These are phyloP conservation scores for Calophaca sinica DNA, from an alignment of 306 rosid species.

Conservation along the genomic window DNA sequence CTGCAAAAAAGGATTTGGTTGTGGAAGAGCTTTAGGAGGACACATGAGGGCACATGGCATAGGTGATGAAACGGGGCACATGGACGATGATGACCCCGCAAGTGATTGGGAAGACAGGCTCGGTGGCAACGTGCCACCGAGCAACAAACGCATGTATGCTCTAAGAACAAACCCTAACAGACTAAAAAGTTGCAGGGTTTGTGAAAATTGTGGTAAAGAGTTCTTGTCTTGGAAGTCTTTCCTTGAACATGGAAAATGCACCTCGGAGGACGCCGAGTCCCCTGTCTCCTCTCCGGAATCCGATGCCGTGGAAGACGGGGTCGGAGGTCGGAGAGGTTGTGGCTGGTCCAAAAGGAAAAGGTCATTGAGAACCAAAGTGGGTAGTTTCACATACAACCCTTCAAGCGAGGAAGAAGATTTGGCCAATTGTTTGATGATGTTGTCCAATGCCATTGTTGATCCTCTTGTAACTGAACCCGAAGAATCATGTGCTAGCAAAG, in stretches of 20 bases:
- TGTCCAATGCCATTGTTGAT: constrained; percentile 75
- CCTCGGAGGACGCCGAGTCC: constrained; percentile 68
- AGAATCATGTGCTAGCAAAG: constrained; percentile 86
- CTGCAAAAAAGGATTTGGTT: constrained; percentile 89
- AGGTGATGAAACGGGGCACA: constrained; percentile 58
- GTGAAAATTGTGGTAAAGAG: constrained; percentile 88
- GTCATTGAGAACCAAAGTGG: constrained; percentile 70
- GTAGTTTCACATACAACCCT: constrained; percentile 59
- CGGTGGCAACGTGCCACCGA: constrained; percentile 52
- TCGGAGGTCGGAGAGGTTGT: constrained; percentile 46
- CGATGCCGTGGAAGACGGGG: constrained; percentile 49
- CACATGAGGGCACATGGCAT: constrained; percentile 99
- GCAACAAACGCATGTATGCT: constrained; percentile 83
- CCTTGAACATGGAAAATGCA: constrained; percentile 90
- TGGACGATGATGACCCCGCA: constrained; percentile 73
- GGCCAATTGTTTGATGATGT: constrained; percentile 90
- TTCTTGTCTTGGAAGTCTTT: constrained; percentile 87
- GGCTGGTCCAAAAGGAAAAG: constrained; percentile 85
- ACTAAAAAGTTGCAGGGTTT: constrained; percentile 72
- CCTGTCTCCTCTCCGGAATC: constrained; percentile 66
- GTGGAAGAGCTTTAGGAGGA: constrained; percentile 96
- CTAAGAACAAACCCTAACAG: constrained; percentile 87
- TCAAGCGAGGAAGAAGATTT: constrained; percentile 92
- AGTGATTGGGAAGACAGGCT: constrained; percentile 81
- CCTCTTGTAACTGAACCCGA: constrained; percentile 63